Base-by-base conservation (phyloP, 1,284 basidiomycete genomes). In the Omphalotus olearius region DNA sequence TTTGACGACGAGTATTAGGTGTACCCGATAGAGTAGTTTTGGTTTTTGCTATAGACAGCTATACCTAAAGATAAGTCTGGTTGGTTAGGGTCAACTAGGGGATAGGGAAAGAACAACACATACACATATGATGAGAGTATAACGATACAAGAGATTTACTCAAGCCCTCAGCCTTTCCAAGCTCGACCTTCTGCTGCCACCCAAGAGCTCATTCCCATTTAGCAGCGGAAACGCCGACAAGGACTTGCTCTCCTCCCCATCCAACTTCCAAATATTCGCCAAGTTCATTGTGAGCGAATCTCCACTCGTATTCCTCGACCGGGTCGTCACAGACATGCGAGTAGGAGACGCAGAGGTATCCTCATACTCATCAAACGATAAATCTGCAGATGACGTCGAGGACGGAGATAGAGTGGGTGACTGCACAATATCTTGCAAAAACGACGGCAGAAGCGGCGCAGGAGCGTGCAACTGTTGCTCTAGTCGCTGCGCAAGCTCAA, bases 381-480 rank as follows among this genome's bases (percentile, higher is more conserved):
- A 64, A 50, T 85, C 84, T 4, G 81, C 78, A 2, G 81, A 83
- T 1, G 82, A 81, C 3, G 79, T 74, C 18, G 81, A 82, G 2
- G 82, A 71, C 3, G 83, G 74, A 13, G 83, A 84, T 45, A 78
- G 70, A 3, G 82, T 76, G 13, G 83, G 81, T 0, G 82, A 79
- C 60, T 80, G 78, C 14, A 86, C 76, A 33, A 88, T 82, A 54
- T 88, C 82, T 61, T 85, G 82, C 53, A 89, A 65, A 70, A 87
- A 88, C 4, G 85, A 80, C 1, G 86, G 86, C 11, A 89, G 71
- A 36, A 88, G 71, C 14, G 75, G 79, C 35, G 62, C 56, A 3
- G 76, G 72, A 0, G 70, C 69, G 50, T 69, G 66, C 37, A 70
- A 54, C 40, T 59, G 57, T 20, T 52, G 51, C n/a, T 52, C 45